These are phyloP conservation scores for Cryptosporidium andersoni DNA, from an alignment of 169 alveolate species.

Conservation along the genomic window DNA sequence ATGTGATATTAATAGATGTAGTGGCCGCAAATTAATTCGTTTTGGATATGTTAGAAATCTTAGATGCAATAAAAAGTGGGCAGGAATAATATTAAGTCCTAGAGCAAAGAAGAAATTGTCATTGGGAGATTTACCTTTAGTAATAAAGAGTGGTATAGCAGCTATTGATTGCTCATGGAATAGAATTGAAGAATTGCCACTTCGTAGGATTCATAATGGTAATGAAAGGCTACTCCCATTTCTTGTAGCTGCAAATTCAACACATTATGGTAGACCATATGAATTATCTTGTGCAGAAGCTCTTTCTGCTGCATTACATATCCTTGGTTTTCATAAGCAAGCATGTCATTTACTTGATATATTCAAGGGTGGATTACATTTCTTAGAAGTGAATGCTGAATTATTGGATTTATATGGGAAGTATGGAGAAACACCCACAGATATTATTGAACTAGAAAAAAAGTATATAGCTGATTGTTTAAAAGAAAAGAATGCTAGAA, in stretches of 20 bases:
- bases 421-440: constrained; percentile 72
- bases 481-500: constrained; percentile 10
- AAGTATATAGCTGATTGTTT: constrained; percentile 10
- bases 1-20: constrained; percentile 93
- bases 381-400: constrained; percentile 83
- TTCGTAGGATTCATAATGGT: constrained; percentile 77
- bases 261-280: constrained; percentile 92
- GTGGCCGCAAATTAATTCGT: constrained; percentile 90
- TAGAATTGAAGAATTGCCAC: constrained; percentile 83
- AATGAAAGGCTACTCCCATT: constrained; percentile 86
- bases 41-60: constrained; percentile 73
- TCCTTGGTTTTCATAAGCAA: constrained; percentile 83
- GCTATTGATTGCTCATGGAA: constrained; percentile 97
- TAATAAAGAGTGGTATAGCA: constrained; percentile 86
- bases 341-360: constrained; percentile 82
- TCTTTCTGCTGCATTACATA: constrained; percentile 89
- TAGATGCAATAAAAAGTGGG: constrained; percentile 75
- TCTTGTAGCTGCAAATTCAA: constrained; percentile 93
- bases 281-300: constrained; percentile 96
- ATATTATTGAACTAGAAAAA: constrained; percentile 71
- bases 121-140: constrained; percentile 84
- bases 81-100: constrained; percentile 91
- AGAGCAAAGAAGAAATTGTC: constrained; percentile 83
- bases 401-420: constrained; percentile 79
- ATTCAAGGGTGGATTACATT: constrained; percentile 89